Evolutionary conservation across 2,329 filamentous ascomycete species (phyloP), one percentile per base, ranked within the genome.

Genomic region (Ceratocystis colombiana): DNA sequence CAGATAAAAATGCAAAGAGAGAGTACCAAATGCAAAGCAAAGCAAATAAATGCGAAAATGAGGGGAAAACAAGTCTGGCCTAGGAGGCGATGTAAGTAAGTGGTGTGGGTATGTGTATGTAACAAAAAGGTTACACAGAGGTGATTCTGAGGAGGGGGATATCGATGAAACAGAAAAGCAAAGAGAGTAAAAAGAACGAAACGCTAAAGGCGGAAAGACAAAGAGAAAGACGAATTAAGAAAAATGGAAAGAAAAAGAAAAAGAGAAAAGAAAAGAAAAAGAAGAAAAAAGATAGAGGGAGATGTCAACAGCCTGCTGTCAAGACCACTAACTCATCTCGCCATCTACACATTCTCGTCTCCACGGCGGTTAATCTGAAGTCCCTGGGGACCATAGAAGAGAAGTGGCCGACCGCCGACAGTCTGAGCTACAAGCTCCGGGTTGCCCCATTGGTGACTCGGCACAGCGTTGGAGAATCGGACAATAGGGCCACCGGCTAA

Each of bases 401-500:
- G 64, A 15, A 68, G 37, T n/a, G 64, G 62, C 45, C 55, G 45
- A 15, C 59, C 64, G 5, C 55, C 62, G 5, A 66, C 67, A 12
- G 62, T 66, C 61, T 64, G 64, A 12, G 67, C 67, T n/a, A 68
- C 67, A 33, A 68, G 37, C 64, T 68, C 64, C 0, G 67, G 67
- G 48, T 68, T 68, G 3, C 67, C 67, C 67, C 67, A 68, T 53
- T 50, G 53, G 5, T 17, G 46, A 17, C 53, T 55, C 2, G 73
- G 73, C 4, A 74, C 70, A 0, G 76, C 71, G n/a, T 75, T 71
- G 45, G 70, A 72, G 67, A 80, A 78, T 20, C 75, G 75, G n/a
- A 80, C 70, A 63, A 80, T 80, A 2, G 78, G 78, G 2, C 76
- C 77, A 15, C 79, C 79, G 3, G 77, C 74, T 8, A 78, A 72